A percentile compares a stretch with the other conserved stretches of the same genome.
phyloP scores from a whole-genome alignment of 768 basidiomycete species.

The Rhodotorula paludigena region DNA sequence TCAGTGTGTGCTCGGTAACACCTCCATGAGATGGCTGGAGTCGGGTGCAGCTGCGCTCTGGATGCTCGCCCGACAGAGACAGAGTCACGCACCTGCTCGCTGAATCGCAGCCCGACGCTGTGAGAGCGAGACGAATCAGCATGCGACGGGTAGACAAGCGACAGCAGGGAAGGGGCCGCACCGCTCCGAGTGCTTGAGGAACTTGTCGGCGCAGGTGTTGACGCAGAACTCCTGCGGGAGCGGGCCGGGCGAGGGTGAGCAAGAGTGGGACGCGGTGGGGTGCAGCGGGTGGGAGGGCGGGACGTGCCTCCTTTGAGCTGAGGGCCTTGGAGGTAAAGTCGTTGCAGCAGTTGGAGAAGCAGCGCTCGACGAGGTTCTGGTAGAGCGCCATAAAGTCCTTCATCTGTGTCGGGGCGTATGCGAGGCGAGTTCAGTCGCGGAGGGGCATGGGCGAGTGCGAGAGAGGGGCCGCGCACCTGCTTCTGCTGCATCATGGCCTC shows the following conservation, averaged over 20 bases:
- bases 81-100: conserved; percentile 1
- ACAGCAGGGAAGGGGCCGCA: neutral
- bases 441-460: neutral
- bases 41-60: no score
- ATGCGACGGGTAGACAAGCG: neutral
- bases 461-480: conserved; percentile 59
- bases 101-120: conserved; percentile 37
- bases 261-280: neutral
- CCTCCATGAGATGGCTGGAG: no score
- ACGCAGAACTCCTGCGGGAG: conserved; percentile 74
- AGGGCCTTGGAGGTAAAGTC: conserved; percentile 95
- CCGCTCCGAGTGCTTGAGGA: conserved; percentile 60
- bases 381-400: conserved; percentile 97
- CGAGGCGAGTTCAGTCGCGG: neutral
- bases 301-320: conserved; percentile 78
- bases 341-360: conserved; percentile 90
- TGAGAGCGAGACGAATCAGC: neutral
- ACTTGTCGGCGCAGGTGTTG: conserved; percentile 92
- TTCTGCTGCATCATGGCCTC: conserved; percentile 89
- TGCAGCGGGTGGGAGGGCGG: neutral
- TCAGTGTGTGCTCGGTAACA: neutral
- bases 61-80: no score
- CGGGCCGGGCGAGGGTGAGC: neutral
- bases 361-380: conserved; percentile 87
- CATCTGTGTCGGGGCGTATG: conserved; percentile 61